Evolutionary conservation across 805 yeast species (phyloP), one percentile per base, ranked within the genome.

Genomic region (Pichia thaimueangensis): DNA sequence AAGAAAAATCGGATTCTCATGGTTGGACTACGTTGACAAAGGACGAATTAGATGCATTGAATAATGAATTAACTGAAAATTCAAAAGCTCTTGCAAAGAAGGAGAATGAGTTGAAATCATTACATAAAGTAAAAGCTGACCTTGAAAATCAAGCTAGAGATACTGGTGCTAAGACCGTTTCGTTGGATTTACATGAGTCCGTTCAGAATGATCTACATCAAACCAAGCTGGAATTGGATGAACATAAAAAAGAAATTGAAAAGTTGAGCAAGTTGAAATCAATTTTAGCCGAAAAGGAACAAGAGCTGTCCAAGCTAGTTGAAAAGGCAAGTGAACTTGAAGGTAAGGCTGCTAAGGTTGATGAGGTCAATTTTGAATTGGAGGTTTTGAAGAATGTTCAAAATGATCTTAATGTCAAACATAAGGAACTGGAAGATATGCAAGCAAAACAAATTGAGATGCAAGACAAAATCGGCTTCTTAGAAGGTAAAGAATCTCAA

Each of bases 21-120:
- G 69, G 67, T 1, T 53, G 67, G 25, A 57, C 59, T 21, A 54
- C 68, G 3, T 25, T 52, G 19, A 40, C 53, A 11, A 12, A 23
- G 4, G 37, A 15, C 10, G 52, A 51, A 11, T 49, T 48, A 21
- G 32, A 30, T 3, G 36, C 31, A 6, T 28, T 48, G n/a, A 39
- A 39, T 15, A 20, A 35, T 4, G 45, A 48, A 30, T 23, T 50
- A 7, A 9, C 25, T 8, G 39, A 35, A 5, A 39, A 29, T 30
- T 9, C 39, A 11, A 16, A 32, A 6, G 39, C 38, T 6, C 29
- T 48, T 21, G 16, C 38, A 8, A 35, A 35, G 20, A 36, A 35
- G 23, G 47, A 48, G 30, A 28, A 25, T 19, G 53, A 50, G 25
- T 19, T 45, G 10, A 10, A 6, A 13, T 30, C 45, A 1, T 15